These are phyloP conservation scores for Suhomyces vadensis DNA, from an alignment of 805 yeast genomes.

Conservation along the genomic window DNA sequence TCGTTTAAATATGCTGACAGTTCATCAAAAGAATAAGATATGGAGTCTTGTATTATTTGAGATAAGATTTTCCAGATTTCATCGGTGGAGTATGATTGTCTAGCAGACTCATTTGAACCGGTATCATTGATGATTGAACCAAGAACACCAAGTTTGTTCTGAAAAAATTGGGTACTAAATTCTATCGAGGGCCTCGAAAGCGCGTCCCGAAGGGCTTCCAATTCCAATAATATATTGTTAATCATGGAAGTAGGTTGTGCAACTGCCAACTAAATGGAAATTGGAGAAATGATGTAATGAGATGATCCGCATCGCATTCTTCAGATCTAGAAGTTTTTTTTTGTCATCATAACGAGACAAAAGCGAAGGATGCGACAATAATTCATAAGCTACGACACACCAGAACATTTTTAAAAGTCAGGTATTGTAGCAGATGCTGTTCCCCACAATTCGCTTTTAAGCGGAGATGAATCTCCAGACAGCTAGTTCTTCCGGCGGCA, in stretches of 20 bases:
- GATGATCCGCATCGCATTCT: slow-evolving; percentile 1
- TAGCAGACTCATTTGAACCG: neutral
- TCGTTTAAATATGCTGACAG: neutral
- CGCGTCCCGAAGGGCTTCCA: neutral
- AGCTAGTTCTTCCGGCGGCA: too few relatives aligned
- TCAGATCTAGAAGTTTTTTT: neutral
- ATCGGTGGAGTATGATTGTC: neutral
- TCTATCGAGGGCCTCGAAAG: neutral
- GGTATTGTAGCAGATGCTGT: too few relatives aligned
- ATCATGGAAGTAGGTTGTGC: too few relatives aligned
- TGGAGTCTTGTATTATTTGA: slow-evolving; percentile 1
- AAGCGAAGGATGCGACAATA: too few relatives aligned
- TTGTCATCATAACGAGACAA: neutral
- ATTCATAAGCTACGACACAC: too few relatives aligned
- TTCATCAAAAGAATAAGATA: neutral
- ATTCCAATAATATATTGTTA: neutral
- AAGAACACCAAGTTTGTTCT: neutral
- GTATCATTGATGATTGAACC: slow-evolving; percentile 1
- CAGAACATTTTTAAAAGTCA: too few relatives aligned
- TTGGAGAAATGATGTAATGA: neutral
- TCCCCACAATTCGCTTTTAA: too few relatives aligned
- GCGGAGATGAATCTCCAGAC: too few relatives aligned
- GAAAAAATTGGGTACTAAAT: too few relatives aligned
- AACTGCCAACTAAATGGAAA: too few relatives aligned
- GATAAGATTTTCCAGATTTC: slow-evolving; percentile 2